Base-by-base conservation (phyloP, 371 early-diverging fungal species). In the Mortierella sp. region DNA sequence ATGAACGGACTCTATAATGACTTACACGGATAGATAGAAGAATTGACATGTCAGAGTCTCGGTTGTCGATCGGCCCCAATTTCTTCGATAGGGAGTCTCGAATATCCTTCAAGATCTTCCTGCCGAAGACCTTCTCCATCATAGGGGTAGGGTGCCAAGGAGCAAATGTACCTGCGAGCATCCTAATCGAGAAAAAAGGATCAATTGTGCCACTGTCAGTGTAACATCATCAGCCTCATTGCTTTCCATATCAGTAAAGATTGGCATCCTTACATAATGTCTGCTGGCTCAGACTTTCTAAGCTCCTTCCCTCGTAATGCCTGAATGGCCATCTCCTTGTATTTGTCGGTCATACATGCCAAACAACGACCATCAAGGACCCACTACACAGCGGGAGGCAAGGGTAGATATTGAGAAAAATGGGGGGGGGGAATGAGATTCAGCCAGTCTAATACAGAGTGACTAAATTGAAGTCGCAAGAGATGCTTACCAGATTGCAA, bases 101-200 rank as follows among this genome's bases (percentile, higher is more conserved):
- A 23, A 67, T 25, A 19, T 60, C 60, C 60, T 67, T 59, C 0
- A 67, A 55, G 21, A 37, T 21, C 16, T 45, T 23, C 21, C 53
- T 44, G 45, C 18, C 7, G 60, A 67, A 67, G 44, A 60, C 25
- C 56, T 57, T 67, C 7, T 7, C 23, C 67, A 67, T 67, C 45
- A 23, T 67, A n/a, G 43, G 18, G 30, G 67, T 67, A 19, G 60
- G 67, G 21, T 46, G 25, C 60, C 60, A 67, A 60, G 61, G 61
- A 25, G 67, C 67, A 37, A 67, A 59, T 56, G 66, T 66, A 26
- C 66, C 60, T n/a, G 60, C 60, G 15, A 66, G 43, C 26, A 66
- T 53, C 66, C 66, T 66, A 46, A 51, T 18, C n/a, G n/a, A 51
- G 9, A 66, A 50, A 29, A 7, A 59, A 46, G 29, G 57, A 57